Conservation (phyloP, 1,284 basidiomycete genomes). For the Coniophora puteana region DNA sequence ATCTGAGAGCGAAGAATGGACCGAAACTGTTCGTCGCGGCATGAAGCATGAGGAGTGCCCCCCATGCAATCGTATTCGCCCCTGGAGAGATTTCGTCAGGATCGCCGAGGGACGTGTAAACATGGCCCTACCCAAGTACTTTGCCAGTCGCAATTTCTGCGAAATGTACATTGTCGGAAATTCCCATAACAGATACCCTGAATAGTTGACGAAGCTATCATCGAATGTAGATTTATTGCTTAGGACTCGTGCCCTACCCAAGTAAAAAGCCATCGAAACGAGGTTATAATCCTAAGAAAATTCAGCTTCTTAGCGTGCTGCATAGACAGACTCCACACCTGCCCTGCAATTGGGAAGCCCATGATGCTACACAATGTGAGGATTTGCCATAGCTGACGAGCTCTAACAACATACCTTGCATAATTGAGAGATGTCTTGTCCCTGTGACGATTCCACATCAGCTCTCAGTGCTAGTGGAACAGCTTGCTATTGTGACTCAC, state of each 20-base stretch:
- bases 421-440: slow-evolving; percentile 70
- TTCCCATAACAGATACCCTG: slow-evolving; percentile 61
- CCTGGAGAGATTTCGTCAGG: slow-evolving; percentile 30
- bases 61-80: slow-evolving; percentile 60
- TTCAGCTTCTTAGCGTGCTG: slow-evolving; percentile 9
- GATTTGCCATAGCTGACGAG: not conserved
- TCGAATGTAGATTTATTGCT: not conserved
- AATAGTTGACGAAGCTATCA: slow-evolving; percentile 4
- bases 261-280: slow-evolving; percentile 57
- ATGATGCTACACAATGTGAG: slow-evolving; percentile 43
- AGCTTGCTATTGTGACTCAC: slow-evolving; percentile 29
- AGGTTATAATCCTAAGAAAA: slow-evolving; percentile 51
- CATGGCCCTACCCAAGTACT: slow-evolving; percentile 49
- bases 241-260: slow-evolving; percentile 11
- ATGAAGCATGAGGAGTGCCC: slow-evolving; percentile 57
- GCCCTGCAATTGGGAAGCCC: slow-evolving; percentile 60
- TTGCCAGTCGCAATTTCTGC: slow-evolving; percentile 55
- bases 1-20: slow-evolving; percentile 58
- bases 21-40: slow-evolving; percentile 53
- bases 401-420: slow-evolving; percentile 51
- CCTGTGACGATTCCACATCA: slow-evolving; percentile 35
- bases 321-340: slow-evolving; percentile 32
- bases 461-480: not conserved
- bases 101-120: not conserved
- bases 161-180: slow-evolving; percentile 67